Evolutionary conservation across 495 filamentous ascomycete genomes (phyloP).

Genomic region (Evansstolkia leycettana): DNA sequence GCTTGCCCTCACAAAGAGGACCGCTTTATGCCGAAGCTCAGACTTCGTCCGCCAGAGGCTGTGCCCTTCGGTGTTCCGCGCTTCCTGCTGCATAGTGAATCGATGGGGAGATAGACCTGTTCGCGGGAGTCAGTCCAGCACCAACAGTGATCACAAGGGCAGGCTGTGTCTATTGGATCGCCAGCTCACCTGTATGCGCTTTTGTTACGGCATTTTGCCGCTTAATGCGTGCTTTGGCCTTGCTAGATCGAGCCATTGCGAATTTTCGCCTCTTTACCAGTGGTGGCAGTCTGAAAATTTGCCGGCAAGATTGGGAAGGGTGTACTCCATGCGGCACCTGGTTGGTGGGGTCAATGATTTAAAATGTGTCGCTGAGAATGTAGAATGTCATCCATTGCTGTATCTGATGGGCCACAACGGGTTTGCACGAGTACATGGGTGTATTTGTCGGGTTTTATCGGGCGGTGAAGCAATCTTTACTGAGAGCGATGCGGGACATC

Average conservation of each 20-base stretch:
- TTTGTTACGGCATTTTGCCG: neutral
- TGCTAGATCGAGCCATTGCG: constrained; percentile 6
- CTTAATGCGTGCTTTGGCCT: constrained; percentile 5
- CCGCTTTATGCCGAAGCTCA: constrained; percentile 42
- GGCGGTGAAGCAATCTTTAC: no score
- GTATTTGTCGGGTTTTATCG: no score
- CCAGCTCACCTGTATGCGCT: neutral
- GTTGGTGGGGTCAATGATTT: no score
- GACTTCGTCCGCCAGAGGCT: constrained; percentile 18
- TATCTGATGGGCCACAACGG: no score
- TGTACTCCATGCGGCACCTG: no score
- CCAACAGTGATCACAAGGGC: neutral
- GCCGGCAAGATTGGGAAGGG: neutral
- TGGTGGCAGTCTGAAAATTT: no score
- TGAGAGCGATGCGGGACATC: no score
- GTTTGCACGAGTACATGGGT: no score
- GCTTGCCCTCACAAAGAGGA: constrained; percentile 67
- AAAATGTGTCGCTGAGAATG: no score
- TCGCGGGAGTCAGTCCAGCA: neutral
- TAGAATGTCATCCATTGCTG: no score
- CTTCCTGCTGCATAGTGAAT: constrained; percentile 64
- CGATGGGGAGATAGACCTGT: constrained; percentile 9
- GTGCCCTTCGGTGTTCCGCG: constrained; percentile 59
- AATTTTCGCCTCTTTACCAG: no score
- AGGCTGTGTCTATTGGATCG: neutral